Conservation (phyloP, 2,329 filamentous ascomycete genomes). For the Plectosphaerella plurivora region DNA sequence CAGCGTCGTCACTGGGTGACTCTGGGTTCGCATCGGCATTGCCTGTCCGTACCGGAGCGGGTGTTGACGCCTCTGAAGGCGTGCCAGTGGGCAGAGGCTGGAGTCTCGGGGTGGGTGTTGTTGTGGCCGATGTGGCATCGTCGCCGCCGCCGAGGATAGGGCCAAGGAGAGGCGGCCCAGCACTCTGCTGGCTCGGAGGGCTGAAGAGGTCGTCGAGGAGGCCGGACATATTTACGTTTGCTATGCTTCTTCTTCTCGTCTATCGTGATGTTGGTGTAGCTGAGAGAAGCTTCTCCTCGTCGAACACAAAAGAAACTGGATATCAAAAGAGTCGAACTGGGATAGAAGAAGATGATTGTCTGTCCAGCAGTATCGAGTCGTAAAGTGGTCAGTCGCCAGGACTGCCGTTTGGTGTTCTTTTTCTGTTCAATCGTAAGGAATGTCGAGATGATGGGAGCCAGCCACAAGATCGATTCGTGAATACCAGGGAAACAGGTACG, state of each 20-base stretch:
- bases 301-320: neutral
- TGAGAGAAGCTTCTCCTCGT: neutral
- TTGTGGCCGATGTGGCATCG: neutral
- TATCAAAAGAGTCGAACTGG: no score
- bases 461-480: neutral
- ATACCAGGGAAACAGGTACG: neutral
- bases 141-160: slow-evolving; percentile 4
- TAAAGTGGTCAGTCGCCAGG: neutral
- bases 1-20: no score
- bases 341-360: neutral
- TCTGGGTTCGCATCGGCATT: neutral
- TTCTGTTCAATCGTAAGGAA: slow-evolving; percentile 1
- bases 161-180: neutral
- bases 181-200: neutral
- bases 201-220: slow-evolving; percentile 1
- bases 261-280: neutral
- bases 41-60: slow-evolving; percentile 1
- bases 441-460: neutral
- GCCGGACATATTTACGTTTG: slow-evolving; percentile 5
- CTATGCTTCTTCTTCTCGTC: no score
- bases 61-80: neutral
- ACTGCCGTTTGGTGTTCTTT: neutral
- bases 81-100: neutral
- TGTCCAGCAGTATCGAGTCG: neutral
- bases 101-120: neutral